A percentile compares a stretch with the other conserved stretches of the same genome.
Evolutionary conservation across 164 flowering plant genomes (phyloP).

Genomic region (Magnolia kwangsiensis): DNA sequence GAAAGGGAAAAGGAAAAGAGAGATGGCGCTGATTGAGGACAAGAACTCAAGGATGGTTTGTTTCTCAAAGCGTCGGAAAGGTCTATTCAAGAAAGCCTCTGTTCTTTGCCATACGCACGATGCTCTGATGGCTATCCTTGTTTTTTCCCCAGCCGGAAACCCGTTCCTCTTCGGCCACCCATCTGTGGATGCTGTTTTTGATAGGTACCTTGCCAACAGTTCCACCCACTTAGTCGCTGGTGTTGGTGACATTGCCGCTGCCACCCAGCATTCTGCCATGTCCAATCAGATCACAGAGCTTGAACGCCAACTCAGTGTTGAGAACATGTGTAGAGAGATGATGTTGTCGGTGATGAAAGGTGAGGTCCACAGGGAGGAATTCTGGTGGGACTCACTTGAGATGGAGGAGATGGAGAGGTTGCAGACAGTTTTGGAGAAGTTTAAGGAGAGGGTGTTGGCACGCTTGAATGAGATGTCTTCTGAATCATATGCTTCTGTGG

Average conservation of each 20-base stretch:
- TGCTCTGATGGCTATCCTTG: not conserved
- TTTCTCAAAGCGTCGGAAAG: conserved; percentile 4
- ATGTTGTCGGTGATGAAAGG: not conserved
- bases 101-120: not conserved
- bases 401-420: not conserved
- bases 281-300: not conserved
- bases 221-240: not conserved
- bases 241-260: not conserved
- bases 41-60: not conserved
- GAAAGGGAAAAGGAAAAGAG: not conserved
- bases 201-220: not conserved
- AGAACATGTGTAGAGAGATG: not conserved
- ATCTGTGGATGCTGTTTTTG: not conserved
- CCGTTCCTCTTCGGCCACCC: not conserved
- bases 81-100: conserved; percentile 2
- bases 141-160: not conserved
- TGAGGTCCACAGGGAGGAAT: no score
- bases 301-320: not conserved
- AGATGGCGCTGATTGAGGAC: not conserved
- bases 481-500: conserved; percentile 43
- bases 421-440: not conserved
- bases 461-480: conserved; percentile 24
- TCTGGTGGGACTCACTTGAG: not conserved
- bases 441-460: not conserved
- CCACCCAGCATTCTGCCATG: not conserved